A percentile compares a stretch with the other conserved stretches of the same genome.
phyloP scores from a whole-genome alignment of 768 basidiomycete genomes.

The Sutorius australiensis region DNA sequence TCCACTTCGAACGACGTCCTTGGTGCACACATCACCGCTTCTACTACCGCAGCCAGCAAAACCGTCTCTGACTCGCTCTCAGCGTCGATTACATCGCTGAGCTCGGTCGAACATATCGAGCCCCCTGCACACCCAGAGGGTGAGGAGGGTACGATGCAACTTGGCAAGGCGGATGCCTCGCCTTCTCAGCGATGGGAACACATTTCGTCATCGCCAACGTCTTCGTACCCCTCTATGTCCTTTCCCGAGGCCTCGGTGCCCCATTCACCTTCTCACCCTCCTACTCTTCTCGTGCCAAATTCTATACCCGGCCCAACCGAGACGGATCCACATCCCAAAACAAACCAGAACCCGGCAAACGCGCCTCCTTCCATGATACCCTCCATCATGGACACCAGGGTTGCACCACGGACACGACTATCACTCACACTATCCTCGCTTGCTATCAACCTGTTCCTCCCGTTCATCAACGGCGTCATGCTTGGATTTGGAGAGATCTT shows the following conservation, averaged over 20 bases:
- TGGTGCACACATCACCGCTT: constrained; percentile 26
- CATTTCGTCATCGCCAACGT: constrained; percentile 51
- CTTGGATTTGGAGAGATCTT: constrained; percentile 95
- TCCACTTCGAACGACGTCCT: constrained; percentile 21
- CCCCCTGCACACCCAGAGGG: constrained; percentile 30
- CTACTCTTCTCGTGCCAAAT: constrained; percentile 16
- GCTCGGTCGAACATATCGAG: constrained; percentile 13
- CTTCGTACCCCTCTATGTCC: constrained; percentile 78
- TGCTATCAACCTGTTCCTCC: constrained; percentile 80
- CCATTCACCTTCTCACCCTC: constrained; percentile 39
- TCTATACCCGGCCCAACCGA: constrained; percentile 4
- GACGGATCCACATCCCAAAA: constrained; percentile 18
- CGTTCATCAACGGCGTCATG: constrained; percentile 94
- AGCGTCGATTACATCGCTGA: constrained; percentile 17
- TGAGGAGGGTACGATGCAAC: not conserved
- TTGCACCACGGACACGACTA: constrained; percentile 63
- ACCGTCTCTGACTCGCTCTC: constrained; percentile 18
- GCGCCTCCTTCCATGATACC: constrained; percentile 49
- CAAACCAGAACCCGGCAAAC: constrained; percentile 27
- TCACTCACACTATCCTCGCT: constrained; percentile 69
- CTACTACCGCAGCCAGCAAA: constrained; percentile 17
- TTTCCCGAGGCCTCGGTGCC: constrained; percentile 62
- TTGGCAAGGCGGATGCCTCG: constrained; percentile 14
- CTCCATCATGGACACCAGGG: constrained; percentile 64
- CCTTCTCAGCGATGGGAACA: constrained; percentile 71